Evolutionary conservation across 2,329 filamentous ascomycete species (phyloP).

Genomic region (Bipolaris oryzae): DNA sequence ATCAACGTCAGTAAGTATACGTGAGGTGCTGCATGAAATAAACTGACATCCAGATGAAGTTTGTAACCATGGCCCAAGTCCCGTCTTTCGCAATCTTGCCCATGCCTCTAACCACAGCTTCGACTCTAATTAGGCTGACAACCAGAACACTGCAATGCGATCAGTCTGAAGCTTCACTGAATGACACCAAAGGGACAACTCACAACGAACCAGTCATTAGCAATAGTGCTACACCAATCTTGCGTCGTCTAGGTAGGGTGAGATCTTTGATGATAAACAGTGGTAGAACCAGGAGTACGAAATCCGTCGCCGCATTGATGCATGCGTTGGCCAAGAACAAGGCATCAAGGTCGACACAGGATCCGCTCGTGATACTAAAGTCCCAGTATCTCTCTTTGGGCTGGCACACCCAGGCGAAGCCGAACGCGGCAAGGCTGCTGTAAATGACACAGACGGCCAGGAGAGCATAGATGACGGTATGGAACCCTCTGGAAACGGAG

Average conservation of each 20-base stretch:
- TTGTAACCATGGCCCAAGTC: conserved; percentile 22
- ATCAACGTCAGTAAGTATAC: not conserved
- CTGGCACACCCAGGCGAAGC: conserved; percentile 24
- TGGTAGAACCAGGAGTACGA: conserved; percentile 24
- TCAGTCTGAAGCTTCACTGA: not conserved
- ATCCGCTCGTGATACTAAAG: conserved; percentile 18
- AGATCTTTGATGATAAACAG: conserved; percentile 27
- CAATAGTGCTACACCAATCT: conserved; percentile 22
- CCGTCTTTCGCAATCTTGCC: conserved; percentile 13
- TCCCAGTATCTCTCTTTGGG: conserved; percentile 27
- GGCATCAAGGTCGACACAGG: conserved; percentile 18
- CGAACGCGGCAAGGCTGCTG: conserved; percentile 18
- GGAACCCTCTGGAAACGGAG: conserved; percentile 16
- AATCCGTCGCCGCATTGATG: conserved; percentile 22
- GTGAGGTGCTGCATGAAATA: too few species aligned
- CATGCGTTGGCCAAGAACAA: conserved; percentile 22
- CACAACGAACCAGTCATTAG: conserved; percentile 27
- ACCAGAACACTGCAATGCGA: conserved; percentile 15
- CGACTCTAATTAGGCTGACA: conserved; percentile 22
- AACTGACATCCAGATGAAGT: conserved; percentile 27
- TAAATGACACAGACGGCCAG: conserved; percentile 21
- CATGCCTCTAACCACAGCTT: conserved; percentile 16
- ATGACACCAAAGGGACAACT: not conserved
- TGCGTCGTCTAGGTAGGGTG: conserved; percentile 19
- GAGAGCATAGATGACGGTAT: conserved; percentile 11